Percentiles rank a stretch among this genome's conserved stretches.
Conservation (phyloP, 202 grass and related monocot genomes). For the Tripidium arundinaceum region DNA sequence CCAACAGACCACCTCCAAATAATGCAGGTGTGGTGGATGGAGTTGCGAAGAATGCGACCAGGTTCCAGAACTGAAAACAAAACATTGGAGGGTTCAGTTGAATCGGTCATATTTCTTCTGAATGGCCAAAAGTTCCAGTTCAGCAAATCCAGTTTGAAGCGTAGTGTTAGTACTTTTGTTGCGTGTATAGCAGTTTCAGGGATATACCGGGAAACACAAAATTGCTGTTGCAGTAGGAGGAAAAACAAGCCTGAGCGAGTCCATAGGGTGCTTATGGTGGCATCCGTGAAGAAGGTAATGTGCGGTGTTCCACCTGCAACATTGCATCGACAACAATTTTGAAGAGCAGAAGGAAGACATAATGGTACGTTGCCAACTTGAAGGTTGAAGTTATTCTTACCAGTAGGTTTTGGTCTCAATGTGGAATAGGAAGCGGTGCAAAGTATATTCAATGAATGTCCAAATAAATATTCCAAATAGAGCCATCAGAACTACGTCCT, state of each 20-base stretch:
- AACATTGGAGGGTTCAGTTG: neutral
- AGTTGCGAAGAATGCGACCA: slow-evolving; percentile 52
- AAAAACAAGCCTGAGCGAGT: slow-evolving; percentile 84
- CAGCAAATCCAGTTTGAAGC: neutral
- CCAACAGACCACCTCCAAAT: slow-evolving; percentile 72
- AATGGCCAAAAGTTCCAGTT: neutral
- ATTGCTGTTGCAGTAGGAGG: slow-evolving; percentile 74
- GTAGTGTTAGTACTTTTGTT: neutral
- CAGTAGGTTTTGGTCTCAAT: slow-evolving; percentile 72
- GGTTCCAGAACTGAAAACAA: slow-evolving; percentile 75
- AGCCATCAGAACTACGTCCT: slow-evolving; percentile 53
- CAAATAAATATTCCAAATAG: slow-evolving; percentile 68
- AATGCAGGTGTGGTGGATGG: slow-evolving; percentile 65
- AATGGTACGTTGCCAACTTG: neutral
- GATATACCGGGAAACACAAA: slow-evolving; percentile 65
- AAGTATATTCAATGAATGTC: slow-evolving; percentile 81
- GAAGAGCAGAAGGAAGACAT: neutral
- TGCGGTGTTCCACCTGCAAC: slow-evolving; percentile 66
- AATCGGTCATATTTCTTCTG: slow-evolving; percentile 1
- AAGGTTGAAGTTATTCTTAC: slow-evolving; percentile 36
- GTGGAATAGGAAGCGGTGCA: slow-evolving; percentile 93
- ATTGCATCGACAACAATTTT: slow-evolving; percentile 4
- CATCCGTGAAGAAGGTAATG: slow-evolving; percentile 90
- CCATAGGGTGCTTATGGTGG: slow-evolving; percentile 93
- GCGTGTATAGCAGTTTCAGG: neutral